Percentiles rank a stretch among this genome's conserved stretches.
Conservation (phyloP, 257 asterid species). For the Jasminum sambac region DNA sequence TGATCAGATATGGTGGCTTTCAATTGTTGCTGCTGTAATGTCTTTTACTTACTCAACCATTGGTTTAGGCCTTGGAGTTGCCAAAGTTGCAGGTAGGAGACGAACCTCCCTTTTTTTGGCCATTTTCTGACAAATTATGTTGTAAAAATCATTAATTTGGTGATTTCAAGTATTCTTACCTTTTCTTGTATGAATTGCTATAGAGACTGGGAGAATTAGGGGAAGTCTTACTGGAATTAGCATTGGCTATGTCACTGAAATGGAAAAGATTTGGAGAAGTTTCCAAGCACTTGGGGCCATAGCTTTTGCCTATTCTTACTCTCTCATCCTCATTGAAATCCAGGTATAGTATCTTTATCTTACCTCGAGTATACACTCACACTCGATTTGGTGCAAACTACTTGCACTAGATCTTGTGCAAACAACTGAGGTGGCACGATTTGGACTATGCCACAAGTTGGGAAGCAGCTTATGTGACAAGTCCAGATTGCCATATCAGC, state of each 20-base stretch:
- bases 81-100: slow-evolving; percentile 45
- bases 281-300: slow-evolving; percentile 57
- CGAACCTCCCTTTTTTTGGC: not conserved
- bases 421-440: too few relatives aligned
- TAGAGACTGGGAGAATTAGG: slow-evolving; percentile 56
- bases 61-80: slow-evolving; percentile 57
- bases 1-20: slow-evolving; percentile 58
- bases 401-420: too few relatives aligned
- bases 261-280: slow-evolving; percentile 49
- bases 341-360: slow-evolving; percentile 17
- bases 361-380: not conserved
- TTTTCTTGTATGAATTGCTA: not conserved
- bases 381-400: too few relatives aligned
- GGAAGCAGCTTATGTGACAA: too few relatives aligned
- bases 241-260: slow-evolving; percentile 50
- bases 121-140: not conserved
- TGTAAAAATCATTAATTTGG: not conserved
- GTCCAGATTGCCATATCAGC: too few relatives aligned
- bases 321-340: slow-evolving; percentile 52
- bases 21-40: slow-evolving; percentile 59
- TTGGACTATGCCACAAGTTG: too few relatives aligned
- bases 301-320: slow-evolving; percentile 65
- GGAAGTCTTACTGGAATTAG: slow-evolving; percentile 82
- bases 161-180: not conserved
- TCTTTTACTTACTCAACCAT: slow-evolving; percentile 55